Evolutionary conservation across 1,139 yeast genomes (phyloP), one percentile per base, ranked within the genome.

Genomic region (Neolecta irregularis): DNA sequence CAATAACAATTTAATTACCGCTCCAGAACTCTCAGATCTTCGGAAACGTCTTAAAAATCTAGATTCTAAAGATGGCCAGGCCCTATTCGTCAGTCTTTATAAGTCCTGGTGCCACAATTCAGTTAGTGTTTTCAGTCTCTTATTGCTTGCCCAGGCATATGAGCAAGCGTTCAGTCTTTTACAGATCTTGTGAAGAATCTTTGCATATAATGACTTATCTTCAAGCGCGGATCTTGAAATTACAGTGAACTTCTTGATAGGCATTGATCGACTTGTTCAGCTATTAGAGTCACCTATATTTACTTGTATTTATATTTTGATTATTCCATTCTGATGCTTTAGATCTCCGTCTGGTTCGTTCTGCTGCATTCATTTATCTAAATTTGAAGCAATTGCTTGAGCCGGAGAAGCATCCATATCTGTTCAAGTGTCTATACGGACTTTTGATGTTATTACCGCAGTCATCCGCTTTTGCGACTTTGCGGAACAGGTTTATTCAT

Each of bases 371-470:
- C n/a, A n/a, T n/a, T n/a, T n/a, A n/a, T n/a, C n/a, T n/a, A n/a
- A n/a, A n/a, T n/a, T n/a, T n/a, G n/a, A n/a, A n/a, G 42, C 95
- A 88, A 54, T 60, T 91, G 18, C 60, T 91, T 36, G 93, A 83
- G 50, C 95, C 94, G 1, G 81, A 75, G 36, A 72, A 69, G 47
- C 69, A 79, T 50, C 93, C 93, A 0, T 78, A 68, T 49, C 58
- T 91, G 29, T 80, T 77, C 64, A 81, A 83, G 52, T 78, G 93
- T 33, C 64, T 91, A 21, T 91, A 83, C 52, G 98, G 98, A 1
- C 67, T 91, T 33, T 62, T 91, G 41, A 91, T 91, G 99, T 65
- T 91, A 4, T 58, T 91, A 36, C 99, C 99, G 0, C 99, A 91
- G 53, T 80, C 95, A 0, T 69, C 81, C n/a, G 93, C 98, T 0